Evolutionary conservation across 495 filamentous ascomycete genomes (phyloP).

Genomic region (Podospora pseudoanserina): DNA sequence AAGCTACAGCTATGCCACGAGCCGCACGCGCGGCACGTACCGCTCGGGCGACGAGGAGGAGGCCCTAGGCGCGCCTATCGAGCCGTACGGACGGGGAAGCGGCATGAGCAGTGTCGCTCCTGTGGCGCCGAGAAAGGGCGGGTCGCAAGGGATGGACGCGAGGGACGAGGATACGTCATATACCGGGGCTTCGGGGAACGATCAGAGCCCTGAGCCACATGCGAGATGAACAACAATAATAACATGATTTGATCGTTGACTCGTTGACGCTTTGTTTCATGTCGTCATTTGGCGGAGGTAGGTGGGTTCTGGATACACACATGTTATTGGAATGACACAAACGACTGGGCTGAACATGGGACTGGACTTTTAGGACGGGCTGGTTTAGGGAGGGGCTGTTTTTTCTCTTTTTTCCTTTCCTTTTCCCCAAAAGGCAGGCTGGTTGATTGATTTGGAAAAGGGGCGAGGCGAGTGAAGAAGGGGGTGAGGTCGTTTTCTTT

Average conservation of each 20-base stretch:
- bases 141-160: constrained; percentile 7
- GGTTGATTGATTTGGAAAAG: neutral
- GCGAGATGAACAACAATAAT: neutral
- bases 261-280: neutral
- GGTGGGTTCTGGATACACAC: neutral
- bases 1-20: constrained; percentile 47
- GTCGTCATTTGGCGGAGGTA: neutral
- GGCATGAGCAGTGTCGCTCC: constrained; percentile 15
- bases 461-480: no score
- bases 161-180: constrained; percentile 18
- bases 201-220: neutral
- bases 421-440: neutral
- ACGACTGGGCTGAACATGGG: neutral
- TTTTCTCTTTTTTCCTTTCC: no score
- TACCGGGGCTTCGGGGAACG: constrained; percentile 8
- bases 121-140: constrained; percentile 14
- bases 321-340: neutral
- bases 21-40: constrained; percentile 34
- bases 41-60: constrained; percentile 38
- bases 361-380: neutral
- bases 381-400: no score
- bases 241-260: neutral
- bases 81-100: constrained; percentile 19
- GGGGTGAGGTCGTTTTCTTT: neutral
- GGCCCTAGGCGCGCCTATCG: constrained; percentile 12